Conservation (phyloP, 75 land plant species). For the Chamaecyparis obtusa region DNA sequence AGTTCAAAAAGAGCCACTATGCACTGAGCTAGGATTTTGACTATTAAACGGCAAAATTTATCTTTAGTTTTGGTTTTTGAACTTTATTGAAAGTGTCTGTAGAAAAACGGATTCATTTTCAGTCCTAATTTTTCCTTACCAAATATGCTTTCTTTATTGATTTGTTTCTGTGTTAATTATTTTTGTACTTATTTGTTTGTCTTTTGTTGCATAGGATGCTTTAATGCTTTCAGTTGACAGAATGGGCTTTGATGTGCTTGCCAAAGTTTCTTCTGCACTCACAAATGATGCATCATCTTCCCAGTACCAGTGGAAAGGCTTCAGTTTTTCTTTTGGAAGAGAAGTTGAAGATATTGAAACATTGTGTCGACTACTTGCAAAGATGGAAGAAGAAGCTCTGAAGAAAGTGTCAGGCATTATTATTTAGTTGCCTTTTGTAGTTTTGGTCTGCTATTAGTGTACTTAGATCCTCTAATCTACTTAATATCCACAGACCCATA, state of each 20-base stretch:
- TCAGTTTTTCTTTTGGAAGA: constrained; percentile 55
- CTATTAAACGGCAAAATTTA: not conserved
- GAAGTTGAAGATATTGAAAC: constrained; percentile 46
- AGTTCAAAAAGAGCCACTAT: not conserved
- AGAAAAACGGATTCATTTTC: not conserved
- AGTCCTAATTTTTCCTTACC: not conserved
- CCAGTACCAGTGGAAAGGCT: constrained; percentile 63
- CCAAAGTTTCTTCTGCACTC: constrained; percentile 33
- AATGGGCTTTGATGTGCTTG: constrained; percentile 75
- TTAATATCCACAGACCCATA: not conserved
- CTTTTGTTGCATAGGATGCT: constrained; percentile 56
- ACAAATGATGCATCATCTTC: constrained; percentile 15
- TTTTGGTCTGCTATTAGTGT: not conserved
- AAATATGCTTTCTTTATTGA: not conserved
- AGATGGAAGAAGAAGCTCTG: constrained; percentile 42
- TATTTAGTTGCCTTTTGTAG: not conserved
- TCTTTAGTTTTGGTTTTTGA: not conserved
- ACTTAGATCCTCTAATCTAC: not conserved
- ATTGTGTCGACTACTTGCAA: constrained; percentile 29
- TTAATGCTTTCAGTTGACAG: constrained; percentile 61
- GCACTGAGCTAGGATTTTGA: not conserved
- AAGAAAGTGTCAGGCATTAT: constrained; percentile 2
- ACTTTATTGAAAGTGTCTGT: not conserved
- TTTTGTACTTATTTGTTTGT: not conserved
- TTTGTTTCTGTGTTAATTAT: not conserved